Evolutionary conservation across 2,329 filamentous ascomycete species (phyloP).

Genomic region (Aspergillaceae sp.): DNA sequence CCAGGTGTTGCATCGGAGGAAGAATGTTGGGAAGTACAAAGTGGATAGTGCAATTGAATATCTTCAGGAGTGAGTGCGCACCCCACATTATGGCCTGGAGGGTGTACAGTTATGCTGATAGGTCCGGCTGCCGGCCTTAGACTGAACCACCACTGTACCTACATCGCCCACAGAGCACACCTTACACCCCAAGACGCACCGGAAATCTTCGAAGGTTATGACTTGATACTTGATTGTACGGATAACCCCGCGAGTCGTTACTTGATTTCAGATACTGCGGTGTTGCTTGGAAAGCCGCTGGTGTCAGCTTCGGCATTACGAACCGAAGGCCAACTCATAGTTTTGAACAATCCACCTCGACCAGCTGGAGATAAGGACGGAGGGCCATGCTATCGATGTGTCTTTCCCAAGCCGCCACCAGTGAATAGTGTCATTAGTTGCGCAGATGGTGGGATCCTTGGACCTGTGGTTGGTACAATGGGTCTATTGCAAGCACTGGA

Average conservation of each 20-base stretch:
- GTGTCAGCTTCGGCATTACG: conserved; percentile 84
- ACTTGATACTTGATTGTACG: conserved; percentile 87
- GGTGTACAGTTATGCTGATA: background rate
- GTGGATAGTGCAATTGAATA: conserved; percentile 65
- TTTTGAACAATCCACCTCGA: conserved; percentile 71
- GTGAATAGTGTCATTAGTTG: conserved; percentile 75
- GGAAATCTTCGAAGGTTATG: conserved; percentile 60
- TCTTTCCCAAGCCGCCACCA: conserved; percentile 82
- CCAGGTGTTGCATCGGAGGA: conserved; percentile 71
- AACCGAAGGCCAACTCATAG: conserved; percentile 80
- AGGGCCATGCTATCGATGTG: conserved; percentile 86
- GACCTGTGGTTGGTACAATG: conserved; percentile 88
- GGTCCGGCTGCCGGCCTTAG: conserved; percentile 28
- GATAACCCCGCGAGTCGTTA: conserved; percentile 89
- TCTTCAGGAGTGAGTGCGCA: conserved; percentile 43
- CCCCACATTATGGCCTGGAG: background rate
- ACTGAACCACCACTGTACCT: conserved; percentile 63
- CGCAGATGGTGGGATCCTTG: conserved; percentile 85
- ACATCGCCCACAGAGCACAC: conserved; percentile 54
- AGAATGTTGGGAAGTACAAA: conserved; percentile 65
- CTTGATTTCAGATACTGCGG: conserved; percentile 81
- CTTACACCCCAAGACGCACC: conserved; percentile 62
- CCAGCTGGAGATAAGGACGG: conserved; percentile 50
- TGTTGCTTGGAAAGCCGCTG: conserved; percentile 68
- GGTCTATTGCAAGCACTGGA: conserved; percentile 86